Percentiles rank a stretch among this genome's conserved stretches.
Evolutionary conservation across 305 asterid species (phyloP).

Genomic region (Solanum hybrid): DNA sequence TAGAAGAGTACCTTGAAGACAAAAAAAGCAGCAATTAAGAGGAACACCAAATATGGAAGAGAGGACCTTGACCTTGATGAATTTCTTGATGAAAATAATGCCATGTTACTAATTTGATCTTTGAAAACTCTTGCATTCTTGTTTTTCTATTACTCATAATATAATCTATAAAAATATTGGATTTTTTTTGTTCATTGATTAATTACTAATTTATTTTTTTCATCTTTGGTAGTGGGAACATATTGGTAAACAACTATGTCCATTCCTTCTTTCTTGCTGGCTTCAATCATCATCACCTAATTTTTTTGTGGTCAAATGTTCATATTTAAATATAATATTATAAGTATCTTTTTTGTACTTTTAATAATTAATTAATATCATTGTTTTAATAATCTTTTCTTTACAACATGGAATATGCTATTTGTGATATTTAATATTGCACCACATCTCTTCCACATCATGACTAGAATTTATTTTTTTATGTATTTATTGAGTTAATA

Average conservation of each 20-base stretch:
- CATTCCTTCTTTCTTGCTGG: neutral
- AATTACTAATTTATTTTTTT: neutral
- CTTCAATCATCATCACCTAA: slow-evolving; percentile 14
- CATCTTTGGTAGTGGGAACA: neutral
- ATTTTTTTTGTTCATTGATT: neutral
- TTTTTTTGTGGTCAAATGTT: slow-evolving; percentile 1
- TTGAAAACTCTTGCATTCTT: neutral
- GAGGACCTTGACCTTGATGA: slow-evolving; percentile 25
- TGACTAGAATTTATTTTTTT: neutral
- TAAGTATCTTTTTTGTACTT: neutral
- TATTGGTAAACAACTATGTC: slow-evolving; percentile 1
- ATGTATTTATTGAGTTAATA: neutral
- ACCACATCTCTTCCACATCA: neutral
- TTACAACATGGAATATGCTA: neutral
- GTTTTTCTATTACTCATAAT: neutral
- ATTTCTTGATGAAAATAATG: slow-evolving; percentile 15
- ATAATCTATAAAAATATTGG: neutral
- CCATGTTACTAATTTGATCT: slow-evolving; percentile 16
- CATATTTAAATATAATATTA: neutral
- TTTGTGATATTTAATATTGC: neutral
- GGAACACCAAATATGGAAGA: slow-evolving; percentile 50
- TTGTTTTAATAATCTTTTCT: neutral
- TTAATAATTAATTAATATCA: neutral
- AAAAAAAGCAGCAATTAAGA: slow-evolving; percentile 52
- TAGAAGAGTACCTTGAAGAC: slow-evolving; percentile 51